Evolutionary conservation across 2,329 filamentous ascomycete genomes (phyloP).

Genomic region (Uncinocarpus reesii): DNA sequence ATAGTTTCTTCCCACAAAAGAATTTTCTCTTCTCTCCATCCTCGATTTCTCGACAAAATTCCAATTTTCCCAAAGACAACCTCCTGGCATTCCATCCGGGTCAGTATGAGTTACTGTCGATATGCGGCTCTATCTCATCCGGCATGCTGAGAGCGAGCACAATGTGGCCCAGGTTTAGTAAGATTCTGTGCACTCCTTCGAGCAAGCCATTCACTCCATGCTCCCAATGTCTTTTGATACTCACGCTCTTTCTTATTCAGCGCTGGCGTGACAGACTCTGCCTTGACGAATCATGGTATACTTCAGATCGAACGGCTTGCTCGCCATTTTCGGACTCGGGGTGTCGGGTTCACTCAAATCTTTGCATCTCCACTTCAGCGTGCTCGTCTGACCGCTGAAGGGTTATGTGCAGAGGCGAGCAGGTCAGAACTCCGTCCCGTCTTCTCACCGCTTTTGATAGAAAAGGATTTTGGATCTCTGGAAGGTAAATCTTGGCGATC

Average conservation of each 20-base stretch:
- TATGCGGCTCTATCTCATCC: conserved; percentile 63
- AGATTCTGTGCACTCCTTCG: conserved; percentile 7
- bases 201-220: not conserved
- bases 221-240: not conserved
- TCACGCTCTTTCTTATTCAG: conserved; percentile 31
- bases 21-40: too few relatives aligned
- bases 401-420: conserved; percentile 15
- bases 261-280: conserved; percentile 68
- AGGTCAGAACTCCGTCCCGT: conserved; percentile 12
- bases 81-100: not conserved
- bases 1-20: conserved; percentile 2
- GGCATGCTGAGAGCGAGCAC: conserved; percentile 82
- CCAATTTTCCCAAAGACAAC: too few relatives aligned
- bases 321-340: conserved; percentile 53
- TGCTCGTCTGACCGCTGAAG: conserved; percentile 44
- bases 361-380: conserved; percentile 71
- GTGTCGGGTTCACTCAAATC: conserved; percentile 55
- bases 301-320: conserved; percentile 67
- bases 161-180: conserved; percentile 54
- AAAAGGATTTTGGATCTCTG: conserved; percentile 34
- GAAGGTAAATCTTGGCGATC: conserved; percentile 25
- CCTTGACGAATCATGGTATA: conserved; percentile 68
- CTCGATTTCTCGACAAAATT: too few relatives aligned
- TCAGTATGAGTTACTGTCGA: conserved; percentile 5
- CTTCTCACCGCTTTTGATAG: conserved; percentile 24